Evolutionary conservation across 1,139 yeast species (phyloP).

Genomic region (Hemisphaericaspora xylanilytica): DNA sequence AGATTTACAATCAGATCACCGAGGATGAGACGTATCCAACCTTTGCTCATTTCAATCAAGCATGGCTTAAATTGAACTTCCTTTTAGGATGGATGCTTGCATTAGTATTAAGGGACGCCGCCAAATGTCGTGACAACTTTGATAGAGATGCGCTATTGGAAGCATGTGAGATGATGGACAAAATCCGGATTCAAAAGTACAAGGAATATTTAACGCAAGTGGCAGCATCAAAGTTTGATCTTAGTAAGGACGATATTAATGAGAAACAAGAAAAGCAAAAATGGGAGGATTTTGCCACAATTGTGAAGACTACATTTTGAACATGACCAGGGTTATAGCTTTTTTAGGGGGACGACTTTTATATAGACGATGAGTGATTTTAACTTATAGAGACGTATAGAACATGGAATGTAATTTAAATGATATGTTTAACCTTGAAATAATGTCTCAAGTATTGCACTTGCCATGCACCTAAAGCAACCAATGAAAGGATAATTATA

Average conservation of each 20-base stretch:
- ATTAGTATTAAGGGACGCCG: slow-evolving; percentile 5
- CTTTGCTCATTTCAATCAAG: slow-evolving; percentile 19
- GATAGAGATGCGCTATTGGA: slow-evolving; percentile 1
- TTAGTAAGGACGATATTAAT: slow-evolving; percentile 4
- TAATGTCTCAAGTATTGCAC: slow-evolving; percentile 85
- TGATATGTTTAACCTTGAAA: slow-evolving; percentile 91
- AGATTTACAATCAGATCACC: slow-evolving; percentile 17
- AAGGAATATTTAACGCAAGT: slow-evolving; percentile 5
- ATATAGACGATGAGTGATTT: no score
- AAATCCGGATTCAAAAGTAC: slow-evolving; percentile 6
- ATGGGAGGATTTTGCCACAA: slow-evolving; percentile 9
- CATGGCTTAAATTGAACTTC: slow-evolving; percentile 25
- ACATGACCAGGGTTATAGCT: no score
- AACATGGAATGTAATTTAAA: slow-evolving; percentile 21
- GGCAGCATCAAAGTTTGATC: slow-evolving; percentile 3
- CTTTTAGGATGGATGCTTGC: slow-evolving; percentile 22
- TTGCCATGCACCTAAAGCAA: slow-evolving; percentile 89
- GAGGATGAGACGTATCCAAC: slow-evolving; percentile 22
- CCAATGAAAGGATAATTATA: slow-evolving; percentile 61
- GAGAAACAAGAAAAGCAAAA: slow-evolving; percentile 3
- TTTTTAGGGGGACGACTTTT: no score
- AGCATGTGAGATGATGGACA: slow-evolving; percentile 7
- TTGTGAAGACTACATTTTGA: slow-evolving; percentile 1
- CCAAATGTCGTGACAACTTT: background rate
- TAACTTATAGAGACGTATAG: no score